Conservation (phyloP, 2,329 filamentous ascomycete species). For the Verticillium zaregamsianum region DNA sequence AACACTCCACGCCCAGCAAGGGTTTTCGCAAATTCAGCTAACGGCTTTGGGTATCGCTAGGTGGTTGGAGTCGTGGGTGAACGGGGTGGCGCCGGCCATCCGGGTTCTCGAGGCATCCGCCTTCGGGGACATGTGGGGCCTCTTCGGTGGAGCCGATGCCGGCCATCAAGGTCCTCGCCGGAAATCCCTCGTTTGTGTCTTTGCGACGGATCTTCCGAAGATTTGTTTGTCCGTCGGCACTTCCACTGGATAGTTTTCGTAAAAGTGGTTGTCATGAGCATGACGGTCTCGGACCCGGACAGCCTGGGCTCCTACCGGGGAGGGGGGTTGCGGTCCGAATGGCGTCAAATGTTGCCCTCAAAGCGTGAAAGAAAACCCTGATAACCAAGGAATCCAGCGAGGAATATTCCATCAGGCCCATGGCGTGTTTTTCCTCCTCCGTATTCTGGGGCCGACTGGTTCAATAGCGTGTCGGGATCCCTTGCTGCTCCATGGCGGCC, state of each 20-base stretch:
- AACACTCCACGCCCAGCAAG: not conserved
- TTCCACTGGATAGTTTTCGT: not conserved
- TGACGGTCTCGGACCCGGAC: not conserved
- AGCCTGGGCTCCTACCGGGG: not conserved
- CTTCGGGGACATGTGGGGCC: not conserved
- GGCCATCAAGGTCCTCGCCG: not conserved
- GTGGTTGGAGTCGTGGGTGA: not conserved
- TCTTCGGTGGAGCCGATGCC: not conserved
- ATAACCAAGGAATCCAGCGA: no score
- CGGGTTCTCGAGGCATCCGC: not conserved
- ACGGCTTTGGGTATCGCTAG: not conserved
- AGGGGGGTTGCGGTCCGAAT: no score
- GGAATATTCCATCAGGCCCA: no score
- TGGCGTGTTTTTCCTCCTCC: no score
- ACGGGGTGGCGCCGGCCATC: slow-evolving; percentile 1
- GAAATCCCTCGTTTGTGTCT: not conserved
- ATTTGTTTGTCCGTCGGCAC: not conserved
- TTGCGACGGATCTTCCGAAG: not conserved
- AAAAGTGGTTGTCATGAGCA: not conserved
- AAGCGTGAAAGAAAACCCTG: no score
- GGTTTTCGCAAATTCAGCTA: not conserved
- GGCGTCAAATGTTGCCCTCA: not conserved
- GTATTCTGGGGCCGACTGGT: no score
- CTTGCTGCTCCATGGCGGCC: no score
- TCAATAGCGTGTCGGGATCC: no score